These are phyloP conservation scores for Articulospora tetracladia DNA, from an alignment of 495 filamentous ascomycete species.

Conservation along the genomic window DNA sequence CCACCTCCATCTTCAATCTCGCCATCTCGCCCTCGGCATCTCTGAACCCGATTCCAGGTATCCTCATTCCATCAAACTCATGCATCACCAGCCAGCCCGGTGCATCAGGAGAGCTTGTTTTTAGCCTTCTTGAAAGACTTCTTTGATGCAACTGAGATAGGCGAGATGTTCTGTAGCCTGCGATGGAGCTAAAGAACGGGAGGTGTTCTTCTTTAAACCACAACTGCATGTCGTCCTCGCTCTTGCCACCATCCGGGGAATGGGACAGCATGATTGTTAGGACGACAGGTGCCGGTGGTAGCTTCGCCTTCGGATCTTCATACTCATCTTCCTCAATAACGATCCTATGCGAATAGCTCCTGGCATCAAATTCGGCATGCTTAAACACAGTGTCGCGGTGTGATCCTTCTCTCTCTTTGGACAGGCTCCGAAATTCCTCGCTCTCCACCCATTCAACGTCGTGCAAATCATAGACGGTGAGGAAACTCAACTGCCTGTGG, in stretches of 20 bases:
- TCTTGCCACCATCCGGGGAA: neutral
- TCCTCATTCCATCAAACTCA: neutral
- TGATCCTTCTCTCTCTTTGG: neutral
- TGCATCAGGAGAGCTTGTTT: neutral
- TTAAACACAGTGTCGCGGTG: neutral
- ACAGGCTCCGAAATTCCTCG: neutral
- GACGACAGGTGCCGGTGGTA: neutral
- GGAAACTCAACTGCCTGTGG: neutral
- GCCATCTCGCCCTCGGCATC: neutral
- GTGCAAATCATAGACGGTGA: neutral
- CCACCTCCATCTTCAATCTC: neutral
- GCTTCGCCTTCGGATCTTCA: neutral
- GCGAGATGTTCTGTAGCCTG: neutral
- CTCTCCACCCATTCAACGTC: neutral
- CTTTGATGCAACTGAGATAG: neutral
- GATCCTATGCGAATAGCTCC: neutral
- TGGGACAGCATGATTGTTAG: neutral
- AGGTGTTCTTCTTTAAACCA: neutral
- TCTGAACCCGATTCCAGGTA: neutral
- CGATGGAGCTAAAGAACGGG: neutral
- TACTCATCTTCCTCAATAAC: neutral
- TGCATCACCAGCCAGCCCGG: neutral
- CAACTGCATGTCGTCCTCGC: neutral
- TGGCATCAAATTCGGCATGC: neutral
- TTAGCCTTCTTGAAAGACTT: neutral